Percentiles rank a stretch among this genome's conserved stretches.
phyloP scores from a whole-genome alignment of 148 eudicot species.

The Beta vulgaris region DNA sequence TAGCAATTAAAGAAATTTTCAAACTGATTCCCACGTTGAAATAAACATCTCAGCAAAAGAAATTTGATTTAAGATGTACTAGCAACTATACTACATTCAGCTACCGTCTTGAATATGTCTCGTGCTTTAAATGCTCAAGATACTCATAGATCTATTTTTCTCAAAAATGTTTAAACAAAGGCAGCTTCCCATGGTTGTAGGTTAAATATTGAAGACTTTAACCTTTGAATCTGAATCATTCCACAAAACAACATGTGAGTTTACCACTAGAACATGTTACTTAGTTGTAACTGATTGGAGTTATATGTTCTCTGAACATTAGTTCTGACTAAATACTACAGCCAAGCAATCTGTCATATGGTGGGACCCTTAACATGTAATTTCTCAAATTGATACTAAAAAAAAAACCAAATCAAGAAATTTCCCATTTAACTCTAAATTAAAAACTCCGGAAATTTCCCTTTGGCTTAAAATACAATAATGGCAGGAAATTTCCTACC shows the following conservation, averaged over 20 bases:
- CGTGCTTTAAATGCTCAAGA: too few relatives aligned
- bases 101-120: too few relatives aligned
- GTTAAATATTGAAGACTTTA: too few relatives aligned
- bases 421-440: neutral
- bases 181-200: neutral
- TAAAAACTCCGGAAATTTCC: neutral
- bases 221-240: neutral
- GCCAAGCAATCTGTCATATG: neutral
- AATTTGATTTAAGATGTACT: too few relatives aligned
- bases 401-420: neutral
- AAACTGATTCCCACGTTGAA: too few relatives aligned
- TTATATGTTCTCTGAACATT: neutral
- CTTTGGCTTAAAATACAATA: neutral
- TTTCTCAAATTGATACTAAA: neutral
- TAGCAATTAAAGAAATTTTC: too few relatives aligned
- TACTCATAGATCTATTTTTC: too few relatives aligned
- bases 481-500: neutral
- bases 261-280: neutral
- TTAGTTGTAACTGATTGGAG: neutral
- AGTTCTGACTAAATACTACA: neutral
- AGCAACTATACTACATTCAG: too few relatives aligned
- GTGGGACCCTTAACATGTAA: neutral
- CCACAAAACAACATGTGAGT: neutral
- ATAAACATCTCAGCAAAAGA: too few relatives aligned
- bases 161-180: neutral